These are phyloP conservation scores for Acorus gramineus DNA, from an alignment of 106 monocot genomes.

Conservation along the genomic window DNA sequence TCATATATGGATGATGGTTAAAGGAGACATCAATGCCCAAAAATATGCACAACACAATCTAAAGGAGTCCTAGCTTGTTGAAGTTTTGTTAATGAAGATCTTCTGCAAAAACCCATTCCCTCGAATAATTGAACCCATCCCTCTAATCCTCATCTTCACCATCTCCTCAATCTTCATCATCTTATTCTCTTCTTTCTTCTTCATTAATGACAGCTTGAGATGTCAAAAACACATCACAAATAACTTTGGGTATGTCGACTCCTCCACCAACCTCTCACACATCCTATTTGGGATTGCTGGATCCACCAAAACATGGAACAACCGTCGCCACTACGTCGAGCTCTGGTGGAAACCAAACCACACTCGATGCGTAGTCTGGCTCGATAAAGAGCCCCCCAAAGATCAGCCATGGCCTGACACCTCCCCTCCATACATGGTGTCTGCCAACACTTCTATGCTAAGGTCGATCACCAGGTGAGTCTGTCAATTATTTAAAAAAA, in stretches of 20 bases:
- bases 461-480: not conserved
- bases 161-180: conserved; percentile 15
- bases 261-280: conserved; percentile 49
- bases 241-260: not conserved
- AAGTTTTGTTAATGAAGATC: not conserved
- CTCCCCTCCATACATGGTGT: conserved; percentile 55
- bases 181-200: conserved; percentile 23
- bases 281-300: conserved; percentile 65
- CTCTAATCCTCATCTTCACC: conserved; percentile 15
- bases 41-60: too few relatives aligned
- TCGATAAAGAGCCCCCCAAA: conserved; percentile 30
- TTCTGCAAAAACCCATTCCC: not conserved
- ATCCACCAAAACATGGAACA: conserved; percentile 45
- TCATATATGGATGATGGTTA: too few relatives aligned
- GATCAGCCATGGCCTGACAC: conserved; percentile 12
- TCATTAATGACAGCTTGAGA: conserved; percentile 10
- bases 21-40: too few relatives aligned
- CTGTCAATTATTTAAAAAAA: too few relatives aligned
- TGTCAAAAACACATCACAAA: not conserved
- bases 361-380: conserved; percentile 56
- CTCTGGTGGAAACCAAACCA: conserved; percentile 60
- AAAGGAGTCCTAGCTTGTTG: too few relatives aligned
- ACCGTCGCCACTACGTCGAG: conserved; percentile 46
- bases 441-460: conserved; percentile 29
- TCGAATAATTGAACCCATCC: conserved; percentile 6